phyloP scores from a whole-genome alignment of 78 protist species.

The Cyanophora paradoxa region DNA sequence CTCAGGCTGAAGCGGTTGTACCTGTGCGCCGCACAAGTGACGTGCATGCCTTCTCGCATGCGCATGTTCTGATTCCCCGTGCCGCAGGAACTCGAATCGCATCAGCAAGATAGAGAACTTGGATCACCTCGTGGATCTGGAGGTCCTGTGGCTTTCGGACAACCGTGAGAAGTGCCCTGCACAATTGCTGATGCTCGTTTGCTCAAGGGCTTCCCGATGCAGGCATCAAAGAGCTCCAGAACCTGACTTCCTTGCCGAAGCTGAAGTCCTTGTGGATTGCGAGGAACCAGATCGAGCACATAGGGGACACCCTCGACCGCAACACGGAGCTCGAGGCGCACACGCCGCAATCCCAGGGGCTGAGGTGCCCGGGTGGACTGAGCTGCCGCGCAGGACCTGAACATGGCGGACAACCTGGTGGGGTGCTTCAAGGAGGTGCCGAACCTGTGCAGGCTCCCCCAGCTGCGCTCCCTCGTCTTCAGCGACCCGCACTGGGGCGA shows the following conservation, averaged over 20 bases:
- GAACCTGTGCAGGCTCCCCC: slow-evolving; percentile 16
- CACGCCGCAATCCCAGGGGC: not conserved
- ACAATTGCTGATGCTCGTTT: too few relatives aligned
- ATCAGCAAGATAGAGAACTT: slow-evolving; percentile 32
- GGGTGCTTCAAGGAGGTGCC: slow-evolving; percentile 51
- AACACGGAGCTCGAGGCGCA: not conserved
- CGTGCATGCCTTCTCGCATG: not conserved
- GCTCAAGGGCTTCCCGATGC: not conserved
- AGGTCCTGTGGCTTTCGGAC: slow-evolving; percentile 36
- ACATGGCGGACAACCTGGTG: slow-evolving; percentile 39
- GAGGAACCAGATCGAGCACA: not conserved
- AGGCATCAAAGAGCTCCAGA: slow-evolving; percentile 1
- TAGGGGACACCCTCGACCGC: not conserved
- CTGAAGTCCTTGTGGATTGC: slow-evolving; percentile 23
- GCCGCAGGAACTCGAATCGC: not conserved
- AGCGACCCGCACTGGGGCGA: slow-evolving; percentile 49
- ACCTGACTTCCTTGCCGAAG: not conserved
- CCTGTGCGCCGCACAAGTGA: too few relatives aligned
- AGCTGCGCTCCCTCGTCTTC: slow-evolving; percentile 20
- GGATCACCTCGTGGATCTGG: not conserved
- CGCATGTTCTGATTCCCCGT: not conserved
- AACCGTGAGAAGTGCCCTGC: slow-evolving; percentile 5
- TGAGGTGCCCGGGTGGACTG: not conserved
- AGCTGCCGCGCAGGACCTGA: slow-evolving; percentile 20
- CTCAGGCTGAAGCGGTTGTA: slow-evolving; percentile 19